Evolutionary conservation across 768 basidiomycete species (phyloP), one percentile per base, ranked within the genome.

Genomic region (Hebeloma cylindrosporum): DNA sequence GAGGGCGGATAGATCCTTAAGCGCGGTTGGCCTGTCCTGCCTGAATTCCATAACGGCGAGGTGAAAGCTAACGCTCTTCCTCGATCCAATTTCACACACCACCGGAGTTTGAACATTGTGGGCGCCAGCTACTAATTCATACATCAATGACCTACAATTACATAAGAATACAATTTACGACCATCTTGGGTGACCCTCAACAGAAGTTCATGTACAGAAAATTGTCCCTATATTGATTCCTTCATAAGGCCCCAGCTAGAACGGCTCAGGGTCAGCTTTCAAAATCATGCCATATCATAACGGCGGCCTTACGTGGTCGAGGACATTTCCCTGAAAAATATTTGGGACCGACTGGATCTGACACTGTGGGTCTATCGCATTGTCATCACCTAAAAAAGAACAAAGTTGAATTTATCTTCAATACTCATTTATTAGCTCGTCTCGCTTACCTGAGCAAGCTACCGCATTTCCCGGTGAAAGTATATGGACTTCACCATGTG

Each of bases 401-500:
- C n/a, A n/a, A n/a, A n/a, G n/a, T n/a, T n/a, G n/a, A n/a, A n/a
- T n/a, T n/a, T n/a, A n/a, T n/a, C n/a, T n/a, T n/a, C n/a, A n/a
- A n/a, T n/a, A n/a, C n/a, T n/a, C n/a, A n/a, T n/a, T n/a, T n/a
- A n/a, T n/a, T n/a, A n/a, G n/a, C n/a, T n/a, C n/a, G n/a, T n/a
- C n/a, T n/a, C n/a, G n/a, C 55, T 18, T 38, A 64, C 69, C 69
- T 20, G 68, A 52, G 50, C 70, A 72, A 18, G 63, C 52, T 18
- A 67, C 60, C 31, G 62, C 67, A 22, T 59, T 58, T 2, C 58
- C 66, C 1, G 61, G 57, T 11, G 68, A 60, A 40, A 78, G 41
- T 32, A 83, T 76, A 48, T 80, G 78, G 10, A 80, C 59, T 54
- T 82, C 80, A 14, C 78, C 78, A n/a, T 69, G 61, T 1, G 74